phyloP scores from a whole-genome alignment of 1,284 basidiomycete species.

The Butyriboletus appendiculatus region DNA sequence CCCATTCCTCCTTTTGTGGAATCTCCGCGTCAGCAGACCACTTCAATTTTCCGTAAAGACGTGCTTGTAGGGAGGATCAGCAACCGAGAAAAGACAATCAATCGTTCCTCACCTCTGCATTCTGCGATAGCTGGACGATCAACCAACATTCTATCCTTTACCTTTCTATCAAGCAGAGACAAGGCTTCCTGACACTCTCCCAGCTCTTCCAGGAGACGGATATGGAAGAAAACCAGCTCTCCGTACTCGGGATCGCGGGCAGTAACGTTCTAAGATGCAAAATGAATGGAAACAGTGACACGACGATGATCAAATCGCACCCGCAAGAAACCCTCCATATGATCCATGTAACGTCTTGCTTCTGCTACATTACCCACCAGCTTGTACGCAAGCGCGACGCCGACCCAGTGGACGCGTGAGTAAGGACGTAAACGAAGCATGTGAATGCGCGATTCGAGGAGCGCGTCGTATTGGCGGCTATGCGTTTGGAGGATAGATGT shows the following conservation, averaged over 20 bases:
- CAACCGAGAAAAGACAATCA: not conserved
- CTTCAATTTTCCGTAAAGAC: constrained; percentile 66
- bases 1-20: constrained; percentile 28
- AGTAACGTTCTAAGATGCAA: constrained; percentile 59
- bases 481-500: constrained; percentile 90
- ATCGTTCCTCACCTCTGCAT: constrained; percentile 55
- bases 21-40: constrained; percentile 64
- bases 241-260: constrained; percentile 84
- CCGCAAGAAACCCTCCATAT: constrained; percentile 65
- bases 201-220: constrained; percentile 77
- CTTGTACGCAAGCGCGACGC: constrained; percentile 86
- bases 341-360: constrained; percentile 74
- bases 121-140: constrained; percentile 75
- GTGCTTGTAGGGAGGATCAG: constrained; percentile 48
- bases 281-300: constrained; percentile 7
- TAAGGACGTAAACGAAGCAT: constrained; percentile 84
- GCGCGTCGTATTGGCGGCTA: constrained; percentile 78
- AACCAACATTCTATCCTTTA: constrained; percentile 66
- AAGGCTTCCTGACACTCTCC: constrained; percentile 67
- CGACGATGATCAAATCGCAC: constrained; percentile 23
- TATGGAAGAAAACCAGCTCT: constrained; percentile 84
- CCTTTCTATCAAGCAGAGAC: constrained; percentile 62
- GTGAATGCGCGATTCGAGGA: constrained; percentile 83
- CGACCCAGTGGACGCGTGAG: constrained; percentile 89
- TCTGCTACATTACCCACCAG: constrained; percentile 77